Evolutionary conservation across 2,329 filamentous ascomycete species (phyloP).

Genomic region (Cordyceps cateniannulata): DNA sequence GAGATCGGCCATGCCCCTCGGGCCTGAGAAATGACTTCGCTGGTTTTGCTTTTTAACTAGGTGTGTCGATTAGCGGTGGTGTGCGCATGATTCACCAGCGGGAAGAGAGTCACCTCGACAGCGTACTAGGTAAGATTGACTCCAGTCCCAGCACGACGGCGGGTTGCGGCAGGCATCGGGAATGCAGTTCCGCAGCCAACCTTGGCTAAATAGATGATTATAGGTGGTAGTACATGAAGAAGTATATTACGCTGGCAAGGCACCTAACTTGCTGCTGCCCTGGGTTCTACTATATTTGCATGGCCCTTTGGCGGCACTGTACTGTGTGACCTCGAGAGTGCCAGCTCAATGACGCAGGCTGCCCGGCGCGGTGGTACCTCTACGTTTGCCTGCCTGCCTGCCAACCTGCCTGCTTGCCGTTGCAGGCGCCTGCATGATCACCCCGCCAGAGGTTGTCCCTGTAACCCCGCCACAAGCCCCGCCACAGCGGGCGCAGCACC

Average conservation of each 20-base stretch:
- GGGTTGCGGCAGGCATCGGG: background rate
- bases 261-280: background rate
- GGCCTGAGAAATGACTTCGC: too few relatives aligned
- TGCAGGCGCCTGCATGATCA: background rate
- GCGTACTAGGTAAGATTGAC: background rate
- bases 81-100: background rate
- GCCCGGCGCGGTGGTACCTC: background rate
- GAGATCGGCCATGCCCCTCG: background rate
- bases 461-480: conserved; percentile 6
- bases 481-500: background rate
- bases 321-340: background rate
- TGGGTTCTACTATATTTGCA: background rate
- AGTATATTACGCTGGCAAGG: background rate
- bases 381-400: background rate
- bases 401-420: background rate
- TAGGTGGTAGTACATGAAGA: background rate
- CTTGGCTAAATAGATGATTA: too few relatives aligned
- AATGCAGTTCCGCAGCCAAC: background rate
- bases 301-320: background rate
- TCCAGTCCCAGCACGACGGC: background rate
- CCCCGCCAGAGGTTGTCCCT: background rate
- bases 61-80: background rate
- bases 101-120: background rate
- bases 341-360: background rate
- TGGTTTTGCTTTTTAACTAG: too few relatives aligned